These are phyloP conservation scores for Rhododendron ovatum DNA, from an alignment of 148 eudicot genomes.

Conservation along the genomic window DNA sequence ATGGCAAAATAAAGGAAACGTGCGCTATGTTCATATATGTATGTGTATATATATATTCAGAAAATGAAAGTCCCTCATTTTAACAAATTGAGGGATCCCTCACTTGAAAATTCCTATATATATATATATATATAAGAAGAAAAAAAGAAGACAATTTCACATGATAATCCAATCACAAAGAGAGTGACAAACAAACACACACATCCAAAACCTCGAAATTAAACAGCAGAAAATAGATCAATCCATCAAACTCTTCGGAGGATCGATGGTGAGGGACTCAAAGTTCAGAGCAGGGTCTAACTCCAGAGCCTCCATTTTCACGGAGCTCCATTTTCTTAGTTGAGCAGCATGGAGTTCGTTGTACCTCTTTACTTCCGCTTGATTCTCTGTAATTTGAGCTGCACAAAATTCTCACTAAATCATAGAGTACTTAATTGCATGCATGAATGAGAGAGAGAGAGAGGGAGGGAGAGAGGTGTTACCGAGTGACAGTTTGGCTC, in stretches of 20 bases:
- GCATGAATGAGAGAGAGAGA: neutral
- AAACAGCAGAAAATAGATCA: neutral
- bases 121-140: neutral
- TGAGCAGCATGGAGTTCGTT: neutral
- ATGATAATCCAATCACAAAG: neutral
- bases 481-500: neutral
- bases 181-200: neutral
- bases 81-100: too few relatives aligned
- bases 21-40: neutral
- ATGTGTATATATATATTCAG: neutral
- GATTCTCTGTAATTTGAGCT: neutral
- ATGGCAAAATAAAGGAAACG: neutral
- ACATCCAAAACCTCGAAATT: neutral
- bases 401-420: neutral
- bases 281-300: neutral
- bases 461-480: neutral
- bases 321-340: neutral
- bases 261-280: neutral
- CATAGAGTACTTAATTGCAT: neutral
- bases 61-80: too few relatives aligned
- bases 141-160: neutral
- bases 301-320: neutral
- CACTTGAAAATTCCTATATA: too few relatives aligned
- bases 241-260: neutral
- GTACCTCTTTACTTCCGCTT: neutral